These are phyloP conservation scores for Kwoniella mangroviensis DNA, from an alignment of 768 basidiomycete species.

Conservation along the genomic window DNA sequence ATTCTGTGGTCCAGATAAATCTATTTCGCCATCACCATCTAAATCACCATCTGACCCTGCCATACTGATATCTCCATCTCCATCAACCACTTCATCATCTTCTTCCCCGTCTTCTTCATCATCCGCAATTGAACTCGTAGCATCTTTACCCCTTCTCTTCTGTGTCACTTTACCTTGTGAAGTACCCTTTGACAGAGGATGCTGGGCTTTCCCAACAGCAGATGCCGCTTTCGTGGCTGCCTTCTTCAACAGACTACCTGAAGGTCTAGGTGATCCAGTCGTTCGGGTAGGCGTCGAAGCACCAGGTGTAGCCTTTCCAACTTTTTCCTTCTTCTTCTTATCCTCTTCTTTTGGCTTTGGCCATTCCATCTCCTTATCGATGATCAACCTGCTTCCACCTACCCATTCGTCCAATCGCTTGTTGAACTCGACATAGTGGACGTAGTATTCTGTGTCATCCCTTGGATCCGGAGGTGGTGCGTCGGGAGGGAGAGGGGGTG, in stretches of 20 bases:
- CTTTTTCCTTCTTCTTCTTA: slow-evolving; percentile 62
- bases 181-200: slow-evolving; percentile 49
- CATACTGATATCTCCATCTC: slow-evolving; percentile 61
- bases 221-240: slow-evolving; percentile 54
- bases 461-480: slow-evolving; percentile 67
- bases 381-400: slow-evolving; percentile 79
- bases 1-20: slow-evolving; percentile 62
- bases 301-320: slow-evolving; percentile 61
- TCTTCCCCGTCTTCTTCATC: slow-evolving; percentile 73
- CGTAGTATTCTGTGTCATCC: slow-evolving; percentile 90
- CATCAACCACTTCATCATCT: slow-evolving; percentile 41
- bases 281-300: slow-evolving; percentile 26
- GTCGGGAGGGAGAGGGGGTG: slow-evolving; percentile 53
- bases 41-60: slow-evolving; percentile 62
- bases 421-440: slow-evolving; percentile 99
- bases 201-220: slow-evolving; percentile 53
- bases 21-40: slow-evolving; percentile 56
- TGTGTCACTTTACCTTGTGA: slow-evolving; percentile 51
- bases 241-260: slow-evolving; percentile 59
- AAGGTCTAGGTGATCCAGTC: slow-evolving; percentile 39
- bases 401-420: slow-evolving; percentile 99
- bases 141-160: slow-evolving; percentile 43
- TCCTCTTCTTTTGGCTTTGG: slow-evolving; percentile 61
- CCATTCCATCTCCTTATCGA: slow-evolving; percentile 89
- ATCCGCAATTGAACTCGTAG: slow-evolving; percentile 57